Evolutionary conservation across 805 yeast species (phyloP), one percentile per base, ranked within the genome.

Genomic region (Wickerhamomyces strasburgensis): DNA sequence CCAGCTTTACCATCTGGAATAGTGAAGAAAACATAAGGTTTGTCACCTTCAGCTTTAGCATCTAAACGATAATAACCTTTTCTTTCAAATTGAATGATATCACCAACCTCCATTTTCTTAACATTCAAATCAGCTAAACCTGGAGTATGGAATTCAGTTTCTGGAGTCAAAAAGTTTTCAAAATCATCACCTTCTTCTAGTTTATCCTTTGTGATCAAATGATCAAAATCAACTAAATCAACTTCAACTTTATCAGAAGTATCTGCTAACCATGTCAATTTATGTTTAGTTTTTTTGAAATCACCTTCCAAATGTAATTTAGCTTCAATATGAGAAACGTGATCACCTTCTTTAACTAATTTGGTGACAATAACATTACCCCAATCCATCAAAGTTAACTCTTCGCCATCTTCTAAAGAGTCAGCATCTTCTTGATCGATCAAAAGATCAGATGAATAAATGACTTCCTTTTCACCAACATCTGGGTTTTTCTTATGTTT

Each of bases 301-400:
- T 90, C 98, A 66, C 98, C 98, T 49, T 85, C 96, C 57, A 90
- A 73, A 62, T 90, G 83, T 53, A 90, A 70, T 51, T 78, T 81
- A 39, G 87, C 96, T 37, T 76, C 82, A 44, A 90, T 67, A 4
- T 80, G 67, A 33, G 68, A 70, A 38, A 83, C 83, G 30, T 60
- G 61, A 32, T 63, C 73, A 41, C 74, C 83, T 46, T 77, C 79
- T 60, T 75, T 80, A 58, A 65, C 65, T 56, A 89, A 73, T 60
- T 77, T 76, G 48, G 82, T 75, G 48, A 89, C 68, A 48, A 90
- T 83, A 40, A 79, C 84, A 61, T 90, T 90, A 73, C 97, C 98
- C 98, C 98, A 90, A 66, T 90, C 97, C 98, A 90, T 90, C 55
- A 90, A 75, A n/a, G 98, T 90, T 46, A 89, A 71, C 68, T 90